phyloP scores from a whole-genome alignment of 2,329 filamentous ascomycete species.

The Sarocladium strictum region DNA sequence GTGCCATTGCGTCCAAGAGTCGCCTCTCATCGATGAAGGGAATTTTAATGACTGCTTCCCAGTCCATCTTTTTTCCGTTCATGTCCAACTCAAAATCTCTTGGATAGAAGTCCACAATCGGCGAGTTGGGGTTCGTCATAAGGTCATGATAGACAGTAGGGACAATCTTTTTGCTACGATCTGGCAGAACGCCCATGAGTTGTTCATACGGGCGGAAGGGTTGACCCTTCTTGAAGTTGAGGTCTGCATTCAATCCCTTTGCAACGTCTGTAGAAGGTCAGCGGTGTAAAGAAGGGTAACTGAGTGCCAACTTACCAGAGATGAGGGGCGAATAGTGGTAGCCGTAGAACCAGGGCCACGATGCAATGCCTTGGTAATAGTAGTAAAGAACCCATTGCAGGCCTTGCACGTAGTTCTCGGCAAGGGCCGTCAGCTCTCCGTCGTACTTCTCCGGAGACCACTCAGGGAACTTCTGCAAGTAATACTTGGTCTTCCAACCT shows the following conservation, averaged over 20 bases:
- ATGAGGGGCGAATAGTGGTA: constrained; percentile 99
- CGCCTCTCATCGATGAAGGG: constrained; percentile 95
- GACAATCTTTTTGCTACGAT: constrained; percentile 95
- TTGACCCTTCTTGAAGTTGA: constrained; percentile 90
- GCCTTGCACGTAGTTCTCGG: constrained; percentile 96
- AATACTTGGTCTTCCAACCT: constrained; percentile 93
- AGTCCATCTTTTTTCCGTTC: constrained; percentile 99
- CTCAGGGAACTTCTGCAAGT: constrained; percentile 77
- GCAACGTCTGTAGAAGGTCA: constrained; percentile 62
- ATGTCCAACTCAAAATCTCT: constrained; percentile 96
- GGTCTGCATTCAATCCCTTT: constrained; percentile 77
- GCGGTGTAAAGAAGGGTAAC: constrained; percentile 11
- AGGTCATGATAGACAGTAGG: constrained; percentile 80
- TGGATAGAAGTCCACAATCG: constrained; percentile 97
- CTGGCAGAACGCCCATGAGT: constrained; percentile 95
- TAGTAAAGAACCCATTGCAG: constrained; percentile 98
- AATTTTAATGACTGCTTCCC: constrained; percentile 98
- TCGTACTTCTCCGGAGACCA: constrained; percentile 77
- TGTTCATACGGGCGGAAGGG: constrained; percentile 95
- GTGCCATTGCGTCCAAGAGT: constrained; percentile 76
- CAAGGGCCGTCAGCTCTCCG: constrained; percentile 69
- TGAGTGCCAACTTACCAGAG: constrained; percentile 48
- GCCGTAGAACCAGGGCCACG: constrained; percentile 96
- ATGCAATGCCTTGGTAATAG: constrained; percentile 94
- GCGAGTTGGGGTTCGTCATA: constrained; percentile 85